Conservation (phyloP, 2,329 filamentous ascomycete genomes). For the Fusarium continuum region DNA sequence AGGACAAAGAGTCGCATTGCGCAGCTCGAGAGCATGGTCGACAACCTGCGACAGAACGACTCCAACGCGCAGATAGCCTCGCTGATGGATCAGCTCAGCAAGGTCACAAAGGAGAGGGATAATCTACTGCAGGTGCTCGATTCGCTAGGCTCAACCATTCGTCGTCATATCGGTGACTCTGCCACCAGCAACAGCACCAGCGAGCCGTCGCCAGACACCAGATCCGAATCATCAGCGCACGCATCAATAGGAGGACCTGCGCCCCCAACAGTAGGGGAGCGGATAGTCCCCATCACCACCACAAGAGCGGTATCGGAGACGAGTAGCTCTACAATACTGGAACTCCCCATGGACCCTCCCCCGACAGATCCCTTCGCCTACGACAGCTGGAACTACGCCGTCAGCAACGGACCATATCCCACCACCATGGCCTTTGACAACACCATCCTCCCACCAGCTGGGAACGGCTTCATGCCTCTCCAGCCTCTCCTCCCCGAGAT, state of each 20-base stretch:
- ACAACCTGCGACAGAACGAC: slow-evolving; percentile 38
- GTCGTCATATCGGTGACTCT: slow-evolving; percentile 25
- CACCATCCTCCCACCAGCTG: slow-evolving; percentile 3
- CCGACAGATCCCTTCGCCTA: slow-evolving; percentile 1
- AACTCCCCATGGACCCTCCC: slow-evolving; percentile 13
- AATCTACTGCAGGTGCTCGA: slow-evolving; percentile 26
- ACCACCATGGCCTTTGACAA: slow-evolving; percentile 13
- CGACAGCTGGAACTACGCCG: slow-evolving; percentile 10
- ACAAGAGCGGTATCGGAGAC: slow-evolving; percentile 5
- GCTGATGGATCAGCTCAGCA: slow-evolving; percentile 41
- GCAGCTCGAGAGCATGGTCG: slow-evolving; percentile 45
- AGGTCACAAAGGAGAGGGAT: slow-evolving; percentile 41
- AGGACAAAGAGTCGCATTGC: slow-evolving; percentile 46
- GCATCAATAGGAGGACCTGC: neutral
- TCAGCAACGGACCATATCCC: neutral
- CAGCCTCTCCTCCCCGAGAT: neutral
- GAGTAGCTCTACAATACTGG: slow-evolving; percentile 8
- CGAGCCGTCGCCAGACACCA: neutral
- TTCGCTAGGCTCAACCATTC: slow-evolving; percentile 26
- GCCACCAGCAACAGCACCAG: neutral
- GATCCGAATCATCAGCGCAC: neutral
- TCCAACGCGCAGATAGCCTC: slow-evolving; percentile 37
- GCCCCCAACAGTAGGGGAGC: neutral
- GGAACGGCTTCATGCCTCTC: neutral
- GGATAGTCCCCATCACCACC: neutral